Evolutionary conservation across 768 basidiomycete genomes (phyloP).

Genomic region (Symmetrospora coprosmae): DNA sequence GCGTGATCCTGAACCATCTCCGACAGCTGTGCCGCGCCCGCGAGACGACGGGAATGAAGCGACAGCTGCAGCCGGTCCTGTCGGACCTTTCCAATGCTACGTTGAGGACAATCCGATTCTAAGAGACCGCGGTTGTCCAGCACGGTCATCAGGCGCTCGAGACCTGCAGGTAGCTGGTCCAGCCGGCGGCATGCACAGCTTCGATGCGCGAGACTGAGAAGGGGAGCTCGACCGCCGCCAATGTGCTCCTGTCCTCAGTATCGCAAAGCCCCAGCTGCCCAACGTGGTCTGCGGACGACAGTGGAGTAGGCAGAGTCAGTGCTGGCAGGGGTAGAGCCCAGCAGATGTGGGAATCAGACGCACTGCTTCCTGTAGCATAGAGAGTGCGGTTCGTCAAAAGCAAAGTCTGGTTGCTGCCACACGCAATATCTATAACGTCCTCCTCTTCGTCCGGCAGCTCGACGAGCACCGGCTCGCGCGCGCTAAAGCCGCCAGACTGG

Average conservation of each 20-base stretch:
- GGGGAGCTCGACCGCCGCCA: not conserved
- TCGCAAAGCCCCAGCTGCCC: not conserved
- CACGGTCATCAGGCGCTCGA: not conserved
- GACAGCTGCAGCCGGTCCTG: not conserved
- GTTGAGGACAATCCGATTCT: not conserved
- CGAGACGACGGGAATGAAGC: not conserved
- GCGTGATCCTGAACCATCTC: slow-evolving; percentile 10
- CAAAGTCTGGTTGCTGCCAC: slow-evolving; percentile 5
- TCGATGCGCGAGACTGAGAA: not conserved
- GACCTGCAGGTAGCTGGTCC: not conserved
- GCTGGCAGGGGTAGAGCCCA: too few species aligned
- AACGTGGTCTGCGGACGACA: not conserved
- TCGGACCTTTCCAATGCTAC: not conserved
- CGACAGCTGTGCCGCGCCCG: not conserved
- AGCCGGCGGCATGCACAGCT: slow-evolving; percentile 2
- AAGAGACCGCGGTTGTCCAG: not conserved
- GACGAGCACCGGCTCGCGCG: slow-evolving; percentile 1
- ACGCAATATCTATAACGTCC: not conserved
- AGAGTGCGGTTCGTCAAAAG: not conserved
- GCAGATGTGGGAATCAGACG: too few species aligned
- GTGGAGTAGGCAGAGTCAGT: too few species aligned
- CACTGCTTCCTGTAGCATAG: slow-evolving; percentile 6
- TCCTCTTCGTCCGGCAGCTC: not conserved
- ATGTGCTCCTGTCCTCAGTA: not conserved
- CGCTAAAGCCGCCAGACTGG: slow-evolving; percentile 7